These are phyloP conservation scores for Cystobasidium ongulense DNA, from an alignment of 768 basidiomycete genomes.

Conservation along the genomic window DNA sequence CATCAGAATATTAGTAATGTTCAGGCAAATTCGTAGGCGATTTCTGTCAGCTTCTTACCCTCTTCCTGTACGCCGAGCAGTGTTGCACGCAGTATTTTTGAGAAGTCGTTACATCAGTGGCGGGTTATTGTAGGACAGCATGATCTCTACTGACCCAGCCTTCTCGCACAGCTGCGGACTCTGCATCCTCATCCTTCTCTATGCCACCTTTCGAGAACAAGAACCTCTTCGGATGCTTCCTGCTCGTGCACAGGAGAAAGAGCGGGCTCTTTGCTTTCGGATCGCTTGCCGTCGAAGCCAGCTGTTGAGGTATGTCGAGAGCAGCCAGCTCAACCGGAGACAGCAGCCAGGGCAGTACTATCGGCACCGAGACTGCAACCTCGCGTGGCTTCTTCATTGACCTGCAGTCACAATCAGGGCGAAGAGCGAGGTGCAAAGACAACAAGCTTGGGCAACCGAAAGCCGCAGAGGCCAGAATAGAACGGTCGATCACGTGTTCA, in stretches of 20 bases:
- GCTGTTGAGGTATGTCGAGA: slow-evolving; percentile 9
- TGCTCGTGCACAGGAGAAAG: slow-evolving; percentile 9
- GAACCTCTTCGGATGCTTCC: slow-evolving; percentile 15
- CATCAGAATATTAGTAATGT: neutral
- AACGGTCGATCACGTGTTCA: neutral
- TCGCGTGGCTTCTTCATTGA: slow-evolving; percentile 13
- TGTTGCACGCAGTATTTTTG: no score
- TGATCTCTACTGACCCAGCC: slow-evolving; percentile 16
- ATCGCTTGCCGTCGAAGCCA: neutral
- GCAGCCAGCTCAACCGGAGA: neutral
- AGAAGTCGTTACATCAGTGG: neutral
- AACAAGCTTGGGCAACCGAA: neutral
- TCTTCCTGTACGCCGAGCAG: neutral
- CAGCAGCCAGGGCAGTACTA: slow-evolving; percentile 1
- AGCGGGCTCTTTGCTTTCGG: neutral
- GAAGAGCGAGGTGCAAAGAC: neutral
- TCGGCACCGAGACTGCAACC: slow-evolving; percentile 16
- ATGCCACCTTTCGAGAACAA: slow-evolving; percentile 28
- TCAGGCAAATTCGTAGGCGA: neutral
- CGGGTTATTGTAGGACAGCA: neutral
- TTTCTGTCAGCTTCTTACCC: neutral
- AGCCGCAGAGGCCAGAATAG: neutral
- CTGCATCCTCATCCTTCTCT: slow-evolving; percentile 25
- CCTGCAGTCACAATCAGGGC: neutral
- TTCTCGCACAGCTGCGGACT: slow-evolving; percentile 20